A percentile compares a stretch with the other conserved stretches of the same genome.
Evolutionary conservation across 2,329 filamentous ascomycete species (phyloP).

Genomic region (Xylariaceae sp.): DNA sequence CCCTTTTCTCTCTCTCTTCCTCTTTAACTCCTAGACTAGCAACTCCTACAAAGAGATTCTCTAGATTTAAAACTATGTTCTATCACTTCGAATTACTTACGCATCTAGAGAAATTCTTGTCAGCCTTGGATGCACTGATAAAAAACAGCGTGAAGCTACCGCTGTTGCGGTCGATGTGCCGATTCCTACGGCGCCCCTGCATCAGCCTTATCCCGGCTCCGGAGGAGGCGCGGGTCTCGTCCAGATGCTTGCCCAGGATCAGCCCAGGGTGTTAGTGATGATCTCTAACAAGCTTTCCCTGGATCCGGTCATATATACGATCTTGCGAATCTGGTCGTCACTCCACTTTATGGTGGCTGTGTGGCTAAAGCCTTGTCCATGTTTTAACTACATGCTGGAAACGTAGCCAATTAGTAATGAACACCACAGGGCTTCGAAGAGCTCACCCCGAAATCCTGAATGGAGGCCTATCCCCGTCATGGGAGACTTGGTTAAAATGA

Average conservation of each 20-base stretch:
- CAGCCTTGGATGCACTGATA: too few relatives aligned
- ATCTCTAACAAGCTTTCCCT: slow-evolving; percentile 19
- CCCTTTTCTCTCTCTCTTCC: too few relatives aligned
- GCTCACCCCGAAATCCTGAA: not conserved
- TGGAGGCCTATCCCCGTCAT: not conserved
- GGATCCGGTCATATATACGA: not conserved
- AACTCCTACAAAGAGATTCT: too few relatives aligned
- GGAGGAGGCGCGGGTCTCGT: slow-evolving; percentile 27
- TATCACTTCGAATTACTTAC: too few relatives aligned
- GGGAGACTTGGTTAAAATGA: slow-evolving; percentile 5
- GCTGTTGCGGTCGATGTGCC: not conserved
- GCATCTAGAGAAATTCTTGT: too few relatives aligned
- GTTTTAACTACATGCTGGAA: not conserved
- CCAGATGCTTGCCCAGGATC: slow-evolving; percentile 11
- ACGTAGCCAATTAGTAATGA: not conserved
- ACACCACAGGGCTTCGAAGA: not conserved
- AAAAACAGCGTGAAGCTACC: not conserved
- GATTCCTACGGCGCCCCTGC: not conserved
- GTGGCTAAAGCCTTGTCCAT: not conserved
- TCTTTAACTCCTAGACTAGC: too few relatives aligned
- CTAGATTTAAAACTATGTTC: too few relatives aligned
- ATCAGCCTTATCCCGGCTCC: not conserved
- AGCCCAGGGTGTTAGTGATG: not conserved
- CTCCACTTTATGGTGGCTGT: not conserved
- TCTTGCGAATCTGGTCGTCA: slow-evolving; percentile 1